Percentiles rank a stretch among this genome's conserved stretches.
Evolutionary conservation across 2,329 filamentous ascomycete species (phyloP).

Genomic region (Gaeumannomyces sp.): DNA sequence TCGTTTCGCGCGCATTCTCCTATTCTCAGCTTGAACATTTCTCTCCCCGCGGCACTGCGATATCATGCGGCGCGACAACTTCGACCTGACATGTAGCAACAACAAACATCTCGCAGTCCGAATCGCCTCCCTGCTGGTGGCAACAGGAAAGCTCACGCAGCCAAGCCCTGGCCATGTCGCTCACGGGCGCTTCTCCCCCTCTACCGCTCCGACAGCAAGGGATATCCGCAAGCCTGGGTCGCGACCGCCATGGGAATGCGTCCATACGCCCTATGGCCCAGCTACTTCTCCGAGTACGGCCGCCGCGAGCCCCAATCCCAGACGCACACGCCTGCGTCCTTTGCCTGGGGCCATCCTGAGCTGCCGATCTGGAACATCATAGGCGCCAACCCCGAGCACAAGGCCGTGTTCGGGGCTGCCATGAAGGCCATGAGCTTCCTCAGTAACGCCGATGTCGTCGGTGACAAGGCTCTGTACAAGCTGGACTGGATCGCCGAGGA

Average conservation of each 20-base stretch:
- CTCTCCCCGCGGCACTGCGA: too few relatives aligned
- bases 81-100: background rate
- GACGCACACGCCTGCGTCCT: conserved; percentile 22
- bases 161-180: background rate
- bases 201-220: background rate
- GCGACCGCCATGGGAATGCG: conserved; percentile 15
- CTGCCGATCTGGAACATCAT: conserved; percentile 27
- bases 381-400: conserved; percentile 16
- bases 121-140: background rate
- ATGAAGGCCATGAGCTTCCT: conserved; percentile 24
- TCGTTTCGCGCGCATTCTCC: background rate
- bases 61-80: background rate
- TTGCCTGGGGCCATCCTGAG: conserved; percentile 22
- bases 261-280: conserved; percentile 19
- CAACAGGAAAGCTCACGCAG: background rate
- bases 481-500: conserved; percentile 22
- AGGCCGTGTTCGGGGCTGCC: conserved; percentile 19
- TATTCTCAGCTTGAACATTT: background rate
- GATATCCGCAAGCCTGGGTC: background rate
- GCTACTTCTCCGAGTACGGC: conserved; percentile 27
- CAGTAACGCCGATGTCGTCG: conserved; percentile 19
- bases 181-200: background rate
- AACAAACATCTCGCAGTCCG: background rate
- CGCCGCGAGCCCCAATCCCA: conserved; percentile 23
- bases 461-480: conserved; percentile 22